These are phyloP conservation scores for Teratosphaeria pseudoeucalypti DNA, from an alignment of 2,329 filamentous ascomycete genomes.

Conservation along the genomic window DNA sequence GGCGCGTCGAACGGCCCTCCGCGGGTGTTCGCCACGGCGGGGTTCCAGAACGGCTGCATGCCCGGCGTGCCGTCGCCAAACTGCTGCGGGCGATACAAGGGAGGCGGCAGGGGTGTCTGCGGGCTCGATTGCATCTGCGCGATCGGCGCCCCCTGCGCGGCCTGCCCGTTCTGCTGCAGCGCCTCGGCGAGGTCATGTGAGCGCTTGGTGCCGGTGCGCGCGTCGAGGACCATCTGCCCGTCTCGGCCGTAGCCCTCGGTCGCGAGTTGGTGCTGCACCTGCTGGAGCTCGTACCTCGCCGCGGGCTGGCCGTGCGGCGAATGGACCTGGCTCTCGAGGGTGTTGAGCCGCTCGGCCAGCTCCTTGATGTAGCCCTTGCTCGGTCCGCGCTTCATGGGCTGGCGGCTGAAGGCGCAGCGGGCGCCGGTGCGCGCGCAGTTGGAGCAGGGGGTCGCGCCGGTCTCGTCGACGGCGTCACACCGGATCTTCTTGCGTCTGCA, in stretches of 20 bases:
- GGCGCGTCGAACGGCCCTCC: conserved; percentile 19
- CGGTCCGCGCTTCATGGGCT: conserved; percentile 68
- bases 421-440: conserved; percentile 70
- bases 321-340: conserved; percentile 65
- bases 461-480: conserved; percentile 71
- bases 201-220: conserved; percentile 23
- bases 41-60: conserved; percentile 24
- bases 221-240: conserved; percentile 10
- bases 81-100: conserved; percentile 5
- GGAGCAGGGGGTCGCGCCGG: conserved; percentile 62
- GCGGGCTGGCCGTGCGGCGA: conserved; percentile 18
- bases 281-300: conserved; percentile 20
- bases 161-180: conserved; percentile 9
- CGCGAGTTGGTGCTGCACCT: conserved; percentile 20
- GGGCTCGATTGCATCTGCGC: conserved; percentile 7
- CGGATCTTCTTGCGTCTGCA: conserved; percentile 82
- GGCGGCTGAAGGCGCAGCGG: conserved; percentile 73
- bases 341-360: conserved; percentile 72
- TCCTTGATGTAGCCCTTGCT: conserved; percentile 95
- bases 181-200: conserved; percentile 19
- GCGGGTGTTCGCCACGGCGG: conserved; percentile 16
- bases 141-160: conserved; percentile 2
- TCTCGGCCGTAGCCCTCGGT: conserved; percentile 8
- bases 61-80: conserved; percentile 1
- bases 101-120: conserved; percentile 5